These are phyloP conservation scores for Cylindrotheca fusiformis DNA, from an alignment of 108 stramenopile species.

Conservation along the genomic window DNA sequence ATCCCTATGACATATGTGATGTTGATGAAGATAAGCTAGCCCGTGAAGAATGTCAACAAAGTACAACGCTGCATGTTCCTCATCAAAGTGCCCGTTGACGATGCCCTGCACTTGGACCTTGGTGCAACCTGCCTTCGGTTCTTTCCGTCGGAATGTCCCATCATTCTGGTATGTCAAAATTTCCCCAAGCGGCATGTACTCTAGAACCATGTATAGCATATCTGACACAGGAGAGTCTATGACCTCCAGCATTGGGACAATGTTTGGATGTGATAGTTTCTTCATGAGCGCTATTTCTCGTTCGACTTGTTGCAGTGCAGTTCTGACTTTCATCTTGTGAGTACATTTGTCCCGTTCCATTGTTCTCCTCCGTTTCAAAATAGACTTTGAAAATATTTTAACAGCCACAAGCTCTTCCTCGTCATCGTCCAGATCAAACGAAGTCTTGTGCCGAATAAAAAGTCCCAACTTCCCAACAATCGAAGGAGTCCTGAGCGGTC, in stretches of 20 bases:
- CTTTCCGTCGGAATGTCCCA: conserved; percentile 54
- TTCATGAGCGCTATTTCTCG: conserved; percentile 91
- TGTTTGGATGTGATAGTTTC: conserved; percentile 78
- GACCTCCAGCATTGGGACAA: conserved; percentile 76
- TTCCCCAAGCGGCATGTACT: conserved; percentile 86
- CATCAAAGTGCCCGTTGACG: conserved; percentile 73
- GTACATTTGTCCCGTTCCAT: conserved; percentile 50
- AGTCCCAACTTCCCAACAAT: conserved; percentile 11
- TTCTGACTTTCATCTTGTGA: conserved; percentile 48
- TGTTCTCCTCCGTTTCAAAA: conserved; percentile 74
- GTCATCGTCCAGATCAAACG: conserved; percentile 14
- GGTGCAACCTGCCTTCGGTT: conserved; percentile 23
- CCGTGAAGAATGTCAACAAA: conserved; percentile 89
- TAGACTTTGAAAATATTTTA: conserved; percentile 77
- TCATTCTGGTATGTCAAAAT: conserved; percentile 77
- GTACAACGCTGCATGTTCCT: conserved; percentile 68
- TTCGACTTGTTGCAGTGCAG: conserved; percentile 81
- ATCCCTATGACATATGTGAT: conserved; percentile 83
- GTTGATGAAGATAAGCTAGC: conserved; percentile 82
- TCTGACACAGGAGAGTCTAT: conserved; percentile 84
- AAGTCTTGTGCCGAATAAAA: conserved; percentile 2
- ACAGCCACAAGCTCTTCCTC: conserved; percentile 76
- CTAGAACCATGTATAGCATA: conserved; percentile 84
- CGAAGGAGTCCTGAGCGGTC: conserved; percentile 5
- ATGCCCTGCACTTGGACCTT: conserved; percentile 31